Evolutionary conservation across 495 filamentous ascomycete genomes (phyloP), one percentile per base, ranked within the genome.

Genomic region (Lindgomyces ingoldianus): DNA sequence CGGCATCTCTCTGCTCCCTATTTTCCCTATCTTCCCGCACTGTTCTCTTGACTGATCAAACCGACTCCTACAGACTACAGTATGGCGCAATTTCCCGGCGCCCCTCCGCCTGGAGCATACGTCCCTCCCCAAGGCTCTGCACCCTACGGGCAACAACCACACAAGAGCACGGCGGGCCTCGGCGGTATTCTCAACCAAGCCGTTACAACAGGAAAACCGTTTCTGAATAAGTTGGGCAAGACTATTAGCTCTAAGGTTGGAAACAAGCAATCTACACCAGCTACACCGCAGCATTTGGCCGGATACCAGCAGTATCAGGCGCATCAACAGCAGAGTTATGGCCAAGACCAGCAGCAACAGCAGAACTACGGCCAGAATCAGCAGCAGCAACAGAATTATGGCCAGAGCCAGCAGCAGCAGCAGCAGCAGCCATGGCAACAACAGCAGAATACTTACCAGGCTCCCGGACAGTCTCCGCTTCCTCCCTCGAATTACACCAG

Each of bases 131-230:
- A 64, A 46, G 51, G 47, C 16, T 19, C 46, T 24, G 41, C 60
- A 24, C 46, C 58, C 22, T 46, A 60, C 24, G 24, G 24, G n/a
- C 55, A 51, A 11, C 49, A 46, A 10, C 21, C 33, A 21, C 55
- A 47, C 16, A 65, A 64, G 41, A 51, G 41, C 27, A 11, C 46
- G 18, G 25, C 21, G 42, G 49, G 4, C 24, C 64, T 24, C 53
- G 63, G 21, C 33, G 52, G 53, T 57, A 63, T 48, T 42, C 33
- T 70, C 45, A 59, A 70, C 44, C 68, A 70, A 48, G 68, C 68
- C 16, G 63, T 70, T 14, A 70, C 63, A n/a, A 70, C 63, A 21
- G 63, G 63, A 18, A 70, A 70, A 49, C 68, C 68, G 1, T 52
- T 67, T 33, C 48, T 65, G 46, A 62, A 70, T 36, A 70, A 70